Percentiles rank a stretch among this genome's conserved stretches.
Conservation (phyloP, 2,329 filamentous ascomycete genomes). For the Fusarium tanahbumbuense region DNA sequence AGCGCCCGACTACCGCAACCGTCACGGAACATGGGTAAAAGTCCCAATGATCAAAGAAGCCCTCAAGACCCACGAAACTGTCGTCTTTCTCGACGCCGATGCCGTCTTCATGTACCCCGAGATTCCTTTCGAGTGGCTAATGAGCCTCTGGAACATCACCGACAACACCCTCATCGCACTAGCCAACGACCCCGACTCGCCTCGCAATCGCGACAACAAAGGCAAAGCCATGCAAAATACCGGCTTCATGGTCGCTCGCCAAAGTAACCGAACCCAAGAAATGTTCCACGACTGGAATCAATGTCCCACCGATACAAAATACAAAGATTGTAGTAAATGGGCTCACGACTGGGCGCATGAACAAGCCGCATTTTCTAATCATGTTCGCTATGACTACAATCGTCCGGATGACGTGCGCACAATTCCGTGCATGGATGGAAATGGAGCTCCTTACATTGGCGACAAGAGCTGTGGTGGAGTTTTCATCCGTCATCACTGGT, state of each 20-base stretch:
- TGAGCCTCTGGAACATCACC: slow-evolving; percentile 59
- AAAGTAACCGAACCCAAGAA: slow-evolving; percentile 39
- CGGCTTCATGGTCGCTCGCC: slow-evolving; percentile 39
- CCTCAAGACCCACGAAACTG: slow-evolving; percentile 54
- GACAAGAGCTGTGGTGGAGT: slow-evolving; percentile 41
- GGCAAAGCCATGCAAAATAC: slow-evolving; percentile 39
- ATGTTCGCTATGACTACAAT: slow-evolving; percentile 45
- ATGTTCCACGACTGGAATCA: slow-evolving; percentile 27
- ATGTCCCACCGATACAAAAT: slow-evolving; percentile 11
- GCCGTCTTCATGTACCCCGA: slow-evolving; percentile 56
- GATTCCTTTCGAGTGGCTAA: slow-evolving; percentile 60
- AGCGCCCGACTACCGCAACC: slow-evolving; percentile 54
- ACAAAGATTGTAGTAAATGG: slow-evolving; percentile 37
- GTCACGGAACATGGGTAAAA: slow-evolving; percentile 60
- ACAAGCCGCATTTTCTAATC: slow-evolving; percentile 45
- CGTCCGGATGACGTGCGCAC: slow-evolving; percentile 32
- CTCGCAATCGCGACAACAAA: slow-evolving; percentile 52
- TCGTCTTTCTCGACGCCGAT: slow-evolving; percentile 60
- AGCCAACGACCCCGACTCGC: slow-evolving; percentile 56
- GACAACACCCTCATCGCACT: slow-evolving; percentile 56
- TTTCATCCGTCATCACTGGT: slow-evolving; percentile 45
- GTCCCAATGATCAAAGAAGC: slow-evolving; percentile 54
- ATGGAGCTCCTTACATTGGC: slow-evolving; percentile 41
- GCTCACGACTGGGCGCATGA: slow-evolving; percentile 45
- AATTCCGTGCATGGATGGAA: slow-evolving; percentile 44